phyloP scores from a whole-genome alignment of 371 early-diverging fungal genomes.

The Smittium mucronatum region DNA sequence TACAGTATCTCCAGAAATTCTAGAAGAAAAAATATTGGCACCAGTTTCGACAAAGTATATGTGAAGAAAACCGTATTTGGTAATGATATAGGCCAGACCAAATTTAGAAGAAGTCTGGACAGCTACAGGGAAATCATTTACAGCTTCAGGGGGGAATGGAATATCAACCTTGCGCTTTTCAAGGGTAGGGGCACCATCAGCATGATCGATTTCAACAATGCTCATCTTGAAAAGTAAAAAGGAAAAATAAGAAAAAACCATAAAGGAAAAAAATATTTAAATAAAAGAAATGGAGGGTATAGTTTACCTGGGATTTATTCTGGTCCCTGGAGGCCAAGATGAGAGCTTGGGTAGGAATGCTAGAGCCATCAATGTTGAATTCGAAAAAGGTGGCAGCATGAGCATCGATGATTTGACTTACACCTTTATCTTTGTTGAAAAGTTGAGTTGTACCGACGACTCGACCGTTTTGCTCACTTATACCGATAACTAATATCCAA shows the following conservation, averaged over 20 bases:
- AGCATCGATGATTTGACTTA: constrained; percentile 92
- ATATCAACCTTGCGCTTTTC: constrained; percentile 86
- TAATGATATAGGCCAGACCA: constrained; percentile 83
- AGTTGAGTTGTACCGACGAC: constrained; percentile 94
- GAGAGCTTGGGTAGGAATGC: constrained; percentile 73
- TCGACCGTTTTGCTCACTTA: constrained; percentile 75
- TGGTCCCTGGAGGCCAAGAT: constrained; percentile 75
- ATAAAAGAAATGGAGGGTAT: no score
- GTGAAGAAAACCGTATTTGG: constrained; percentile 95
- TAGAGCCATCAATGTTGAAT: constrained; percentile 61
- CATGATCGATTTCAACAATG: constrained; percentile 92
- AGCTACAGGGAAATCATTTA: constrained; percentile 88
- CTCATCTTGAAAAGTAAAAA: no score
- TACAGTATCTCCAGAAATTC: constrained; percentile 91
- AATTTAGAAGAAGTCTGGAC: constrained; percentile 90
- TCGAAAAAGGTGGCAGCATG: constrained; percentile 94
- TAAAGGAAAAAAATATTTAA: no score
- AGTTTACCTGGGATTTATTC: constrained; percentile 56
- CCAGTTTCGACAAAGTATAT: constrained; percentile 90
- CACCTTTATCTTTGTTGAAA: constrained; percentile 79
- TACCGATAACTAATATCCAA: constrained; percentile 91
- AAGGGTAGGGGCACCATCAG: constrained; percentile 78
- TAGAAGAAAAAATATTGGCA: constrained; percentile 87
- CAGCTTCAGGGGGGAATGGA: constrained; percentile 89
- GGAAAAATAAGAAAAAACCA: no score